Conservation (phyloP, 306 rosid species). For the Luffa aegyptiaca region DNA sequence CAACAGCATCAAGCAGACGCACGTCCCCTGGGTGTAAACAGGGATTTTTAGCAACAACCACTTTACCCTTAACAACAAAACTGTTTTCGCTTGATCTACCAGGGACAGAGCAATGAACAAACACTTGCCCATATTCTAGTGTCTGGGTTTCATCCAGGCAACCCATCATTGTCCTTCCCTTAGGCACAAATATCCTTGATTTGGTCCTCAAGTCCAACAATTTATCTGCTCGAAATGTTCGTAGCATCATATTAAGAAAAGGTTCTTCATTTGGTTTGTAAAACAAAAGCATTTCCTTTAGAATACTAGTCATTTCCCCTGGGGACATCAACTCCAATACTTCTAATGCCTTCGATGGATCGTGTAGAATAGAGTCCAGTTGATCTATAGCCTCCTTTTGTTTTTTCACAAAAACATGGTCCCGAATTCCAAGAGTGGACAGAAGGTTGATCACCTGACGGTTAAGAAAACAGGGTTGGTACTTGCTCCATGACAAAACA, state of each 20-base stretch:
- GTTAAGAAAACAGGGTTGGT: constrained; percentile 32
- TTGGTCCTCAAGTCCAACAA: constrained; percentile 48
- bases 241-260: constrained; percentile 32
- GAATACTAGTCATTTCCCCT: constrained; percentile 16
- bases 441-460: constrained; percentile 30
- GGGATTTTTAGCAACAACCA: constrained; percentile 34
- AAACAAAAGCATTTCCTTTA: constrained; percentile 25
- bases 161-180: constrained; percentile 37
- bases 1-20: constrained; percentile 24
- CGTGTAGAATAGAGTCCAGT: constrained; percentile 17
- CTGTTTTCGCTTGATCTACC: not conserved
- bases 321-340: constrained; percentile 22
- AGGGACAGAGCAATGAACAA: constrained; percentile 19
- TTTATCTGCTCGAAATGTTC: constrained; percentile 26
- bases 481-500: constrained; percentile 32
- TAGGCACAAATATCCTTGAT: constrained; percentile 19
- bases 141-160: constrained; percentile 34
- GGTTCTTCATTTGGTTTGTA: constrained; percentile 31
- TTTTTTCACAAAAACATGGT: constrained; percentile 10
- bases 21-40: constrained; percentile 36
- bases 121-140: constrained; percentile 32
- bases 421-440: constrained; percentile 22
- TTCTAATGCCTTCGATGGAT: constrained; percentile 19
- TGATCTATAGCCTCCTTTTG: constrained; percentile 18
- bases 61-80: constrained; percentile 10